These are phyloP conservation scores for Hygrocybe punicea DNA, from an alignment of 768 basidiomycete species.

Conservation along the genomic window DNA sequence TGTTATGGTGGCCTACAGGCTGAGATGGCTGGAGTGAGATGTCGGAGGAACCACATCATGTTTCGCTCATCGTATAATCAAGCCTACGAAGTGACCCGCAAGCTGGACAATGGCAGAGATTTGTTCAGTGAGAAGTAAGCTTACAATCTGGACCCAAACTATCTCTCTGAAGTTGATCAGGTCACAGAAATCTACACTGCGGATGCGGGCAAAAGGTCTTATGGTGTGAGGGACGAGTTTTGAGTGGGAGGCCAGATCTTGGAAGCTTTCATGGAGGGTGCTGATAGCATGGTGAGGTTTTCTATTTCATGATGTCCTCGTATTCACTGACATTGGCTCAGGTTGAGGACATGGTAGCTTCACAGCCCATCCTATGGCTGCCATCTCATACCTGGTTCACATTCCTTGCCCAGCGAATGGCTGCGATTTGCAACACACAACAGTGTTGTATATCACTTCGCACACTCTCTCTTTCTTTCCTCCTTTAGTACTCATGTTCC, in stretches of 20 bases:
- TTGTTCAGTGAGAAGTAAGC: constrained; percentile 14
- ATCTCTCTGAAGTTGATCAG: not conserved
- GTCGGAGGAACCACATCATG: constrained; percentile 7
- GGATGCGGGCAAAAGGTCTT: not conserved
- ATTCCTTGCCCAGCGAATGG: constrained; percentile 6
- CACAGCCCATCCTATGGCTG: constrained; percentile 13
- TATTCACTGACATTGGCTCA: not conserved
- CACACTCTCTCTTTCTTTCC: too few relatives aligned
- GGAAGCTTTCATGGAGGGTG: not conserved
- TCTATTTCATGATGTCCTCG: not conserved
- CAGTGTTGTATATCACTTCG: not conserved
- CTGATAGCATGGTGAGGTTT: constrained; percentile 7
- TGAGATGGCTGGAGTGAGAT: constrained; percentile 1
- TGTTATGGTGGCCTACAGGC: constrained; percentile 18
- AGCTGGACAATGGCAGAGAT: constrained; percentile 9
- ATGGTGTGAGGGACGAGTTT: constrained; percentile 19
- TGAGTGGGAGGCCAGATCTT: constrained; percentile 10
- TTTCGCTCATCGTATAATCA: constrained; percentile 16
- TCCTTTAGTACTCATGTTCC: not conserved
- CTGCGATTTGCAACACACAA: not conserved
- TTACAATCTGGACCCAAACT: constrained; percentile 2
- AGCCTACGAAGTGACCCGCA: constrained; percentile 14
- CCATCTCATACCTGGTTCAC: constrained; percentile 11
- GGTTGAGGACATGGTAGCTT: constrained; percentile 1
- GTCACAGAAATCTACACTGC: not conserved